These are phyloP conservation scores for Cicer yamashitae DNA, from an alignment of 306 rosid genomes.

Conservation along the genomic window DNA sequence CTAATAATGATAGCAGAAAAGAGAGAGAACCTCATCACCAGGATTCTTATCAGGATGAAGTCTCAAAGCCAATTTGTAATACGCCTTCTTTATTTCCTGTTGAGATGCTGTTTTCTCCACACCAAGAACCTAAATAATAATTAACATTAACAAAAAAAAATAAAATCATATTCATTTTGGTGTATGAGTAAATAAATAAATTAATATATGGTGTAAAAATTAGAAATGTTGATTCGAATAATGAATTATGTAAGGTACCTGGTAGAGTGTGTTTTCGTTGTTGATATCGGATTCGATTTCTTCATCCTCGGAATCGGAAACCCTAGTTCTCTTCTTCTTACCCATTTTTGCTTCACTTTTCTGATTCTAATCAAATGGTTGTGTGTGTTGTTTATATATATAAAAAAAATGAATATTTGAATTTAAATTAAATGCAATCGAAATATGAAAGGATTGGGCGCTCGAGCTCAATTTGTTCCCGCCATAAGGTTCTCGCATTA, in stretches of 20 bases:
- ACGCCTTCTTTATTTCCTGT: slow-evolving; percentile 91
- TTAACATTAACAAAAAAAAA: neutral
- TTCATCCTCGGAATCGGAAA: slow-evolving; percentile 54
- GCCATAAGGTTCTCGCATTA: slow-evolving; percentile 25
- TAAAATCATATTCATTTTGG: slow-evolving; percentile 1
- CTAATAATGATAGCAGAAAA: neutral
- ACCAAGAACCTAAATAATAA: slow-evolving; percentile 46
- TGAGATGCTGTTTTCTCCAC: slow-evolving; percentile 81
- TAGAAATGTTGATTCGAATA: neutral
- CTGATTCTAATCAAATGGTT: neutral
- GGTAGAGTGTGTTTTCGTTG: slow-evolving; percentile 59
- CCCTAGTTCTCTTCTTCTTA: slow-evolving; percentile 68
- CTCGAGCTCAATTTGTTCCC: slow-evolving; percentile 46
- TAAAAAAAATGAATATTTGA: neutral
- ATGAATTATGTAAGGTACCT: slow-evolving; percentile 41
- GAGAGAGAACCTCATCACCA: slow-evolving; percentile 68
- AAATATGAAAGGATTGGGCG: neutral
- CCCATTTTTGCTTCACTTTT: slow-evolving; percentile 49
- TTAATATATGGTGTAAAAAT: neutral
- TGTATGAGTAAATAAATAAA: too few relatives aligned
- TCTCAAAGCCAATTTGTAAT: slow-evolving; percentile 80
- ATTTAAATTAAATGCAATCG: neutral
- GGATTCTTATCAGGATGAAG: slow-evolving; percentile 96
- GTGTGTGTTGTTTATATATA: neutral
- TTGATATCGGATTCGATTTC: slow-evolving; percentile 37